phyloP scores from a whole-genome alignment of 345 rosid genomes.

The Heritiera fomes region DNA sequence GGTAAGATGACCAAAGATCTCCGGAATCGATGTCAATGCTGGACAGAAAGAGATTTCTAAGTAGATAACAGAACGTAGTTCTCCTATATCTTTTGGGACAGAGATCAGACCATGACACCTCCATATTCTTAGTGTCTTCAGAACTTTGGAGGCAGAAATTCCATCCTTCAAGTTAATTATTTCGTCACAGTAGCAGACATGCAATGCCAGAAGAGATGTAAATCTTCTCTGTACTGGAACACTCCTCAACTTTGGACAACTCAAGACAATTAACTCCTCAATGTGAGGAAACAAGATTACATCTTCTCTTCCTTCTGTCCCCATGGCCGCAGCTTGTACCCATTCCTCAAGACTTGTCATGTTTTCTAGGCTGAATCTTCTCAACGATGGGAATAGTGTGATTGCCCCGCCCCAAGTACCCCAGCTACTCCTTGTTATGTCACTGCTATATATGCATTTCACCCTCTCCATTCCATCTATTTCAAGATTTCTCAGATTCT shows the following conservation, averaged over 20 bases:
- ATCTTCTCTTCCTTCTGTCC: neutral
- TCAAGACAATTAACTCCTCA: neutral
- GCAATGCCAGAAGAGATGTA: neutral
- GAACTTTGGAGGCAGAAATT: neutral
- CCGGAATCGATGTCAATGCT: neutral
- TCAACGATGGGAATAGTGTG: slow-evolving; percentile 8
- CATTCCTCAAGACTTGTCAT: neutral
- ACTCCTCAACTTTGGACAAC: slow-evolving; percentile 11
- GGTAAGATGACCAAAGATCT: neutral
- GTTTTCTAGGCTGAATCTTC: neutral
- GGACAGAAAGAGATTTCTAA: neutral
- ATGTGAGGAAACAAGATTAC: neutral
- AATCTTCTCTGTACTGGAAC: neutral
- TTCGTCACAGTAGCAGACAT: neutral
- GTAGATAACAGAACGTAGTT: neutral
- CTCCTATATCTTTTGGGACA: neutral
- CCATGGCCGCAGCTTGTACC: neutral
- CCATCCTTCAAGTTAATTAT: neutral
- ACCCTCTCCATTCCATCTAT: neutral
- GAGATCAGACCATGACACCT: neutral
- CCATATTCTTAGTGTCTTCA: neutral
- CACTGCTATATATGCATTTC: neutral
- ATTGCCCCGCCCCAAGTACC: neutral
- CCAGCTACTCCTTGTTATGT: neutral
- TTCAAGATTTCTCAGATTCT: neutral